Evolutionary conservation across 2,329 filamentous ascomycete genomes (phyloP).

Genomic region (Penicillium crustosum): DNA sequence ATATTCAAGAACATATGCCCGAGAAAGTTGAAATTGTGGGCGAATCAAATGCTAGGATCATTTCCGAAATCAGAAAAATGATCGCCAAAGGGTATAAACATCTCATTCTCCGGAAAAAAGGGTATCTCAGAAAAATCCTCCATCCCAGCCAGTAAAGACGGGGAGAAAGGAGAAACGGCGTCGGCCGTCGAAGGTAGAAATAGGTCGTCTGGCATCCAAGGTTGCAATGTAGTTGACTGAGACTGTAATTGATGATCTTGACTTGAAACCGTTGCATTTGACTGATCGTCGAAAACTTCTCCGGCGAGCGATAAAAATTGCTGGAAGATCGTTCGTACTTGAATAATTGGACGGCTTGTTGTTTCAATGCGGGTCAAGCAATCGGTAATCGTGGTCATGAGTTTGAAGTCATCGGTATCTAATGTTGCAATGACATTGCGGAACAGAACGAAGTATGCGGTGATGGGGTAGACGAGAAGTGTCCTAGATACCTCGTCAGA

Average conservation of each 20-base stretch:
- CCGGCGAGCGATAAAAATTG: background rate
- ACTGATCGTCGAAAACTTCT: background rate
- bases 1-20: background rate
- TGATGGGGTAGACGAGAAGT: background rate
- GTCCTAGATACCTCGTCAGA: background rate
- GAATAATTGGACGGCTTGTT: background rate
- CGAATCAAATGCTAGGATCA: background rate
- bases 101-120: background rate
- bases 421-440: background rate
- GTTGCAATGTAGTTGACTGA: background rate
- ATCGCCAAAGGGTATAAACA: background rate
- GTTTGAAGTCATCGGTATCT: background rate
- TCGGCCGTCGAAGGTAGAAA: background rate
- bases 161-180: background rate
- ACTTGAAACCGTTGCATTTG: background rate
- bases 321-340: background rate
- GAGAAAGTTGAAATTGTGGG: background rate
- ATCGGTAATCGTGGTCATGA: background rate
- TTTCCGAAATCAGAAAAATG: background rate
- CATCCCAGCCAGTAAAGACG: background rate
- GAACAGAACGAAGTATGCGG: background rate
- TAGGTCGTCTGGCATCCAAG: background rate
- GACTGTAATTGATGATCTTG: background rate
- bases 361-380: background rate
- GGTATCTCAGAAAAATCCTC: background rate